Conservation (phyloP, 495 filamentous ascomycete species). For the Peziza echinospora region DNA sequence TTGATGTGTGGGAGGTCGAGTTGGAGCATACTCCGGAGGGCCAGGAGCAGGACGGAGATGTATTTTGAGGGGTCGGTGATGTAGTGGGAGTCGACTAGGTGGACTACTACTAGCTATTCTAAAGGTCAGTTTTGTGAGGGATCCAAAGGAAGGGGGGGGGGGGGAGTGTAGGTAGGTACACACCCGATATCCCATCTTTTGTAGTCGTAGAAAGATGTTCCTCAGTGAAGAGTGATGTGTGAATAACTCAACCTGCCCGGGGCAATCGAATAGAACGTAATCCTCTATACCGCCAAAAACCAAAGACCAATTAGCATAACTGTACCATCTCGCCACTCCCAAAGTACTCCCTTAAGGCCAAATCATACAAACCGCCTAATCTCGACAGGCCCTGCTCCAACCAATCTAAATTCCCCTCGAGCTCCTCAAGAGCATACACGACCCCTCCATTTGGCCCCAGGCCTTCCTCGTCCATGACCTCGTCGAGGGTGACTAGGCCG, state of each 20-base stretch:
- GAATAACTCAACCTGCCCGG: slow-evolving; percentile 89
- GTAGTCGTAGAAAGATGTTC: slow-evolving; percentile 70
- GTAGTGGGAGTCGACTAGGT: slow-evolving; percentile 79
- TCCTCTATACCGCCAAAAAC: slow-evolving; percentile 38
- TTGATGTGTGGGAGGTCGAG: slow-evolving; percentile 91
- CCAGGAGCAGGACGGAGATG: slow-evolving; percentile 78
- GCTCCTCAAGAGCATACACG: slow-evolving; percentile 82
- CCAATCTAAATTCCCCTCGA: slow-evolving; percentile 84
- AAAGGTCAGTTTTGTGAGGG: slow-evolving; percentile 1
- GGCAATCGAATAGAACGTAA: slow-evolving; percentile 89
- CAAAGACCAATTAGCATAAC: neutral
- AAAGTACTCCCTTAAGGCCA: neutral
- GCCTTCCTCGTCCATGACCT: slow-evolving; percentile 82
- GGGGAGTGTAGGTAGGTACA: slow-evolving; percentile 13
- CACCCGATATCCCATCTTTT: slow-evolving; percentile 86
- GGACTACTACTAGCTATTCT: slow-evolving; percentile 60
- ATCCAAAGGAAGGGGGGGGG: neutral
- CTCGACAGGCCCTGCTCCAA: slow-evolving; percentile 55
- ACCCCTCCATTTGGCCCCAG: slow-evolving; percentile 84
- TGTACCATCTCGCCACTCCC: neutral
- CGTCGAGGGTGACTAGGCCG: slow-evolving; percentile 66
- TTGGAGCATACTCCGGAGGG: slow-evolving; percentile 88
- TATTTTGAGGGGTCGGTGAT: slow-evolving; percentile 82
- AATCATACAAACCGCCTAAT: slow-evolving; percentile 32
- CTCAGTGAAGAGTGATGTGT: slow-evolving; percentile 79